These are phyloP conservation scores for Hypsizygus marmoreus DNA, from an alignment of 768 basidiomycete species.

Conservation along the genomic window DNA sequence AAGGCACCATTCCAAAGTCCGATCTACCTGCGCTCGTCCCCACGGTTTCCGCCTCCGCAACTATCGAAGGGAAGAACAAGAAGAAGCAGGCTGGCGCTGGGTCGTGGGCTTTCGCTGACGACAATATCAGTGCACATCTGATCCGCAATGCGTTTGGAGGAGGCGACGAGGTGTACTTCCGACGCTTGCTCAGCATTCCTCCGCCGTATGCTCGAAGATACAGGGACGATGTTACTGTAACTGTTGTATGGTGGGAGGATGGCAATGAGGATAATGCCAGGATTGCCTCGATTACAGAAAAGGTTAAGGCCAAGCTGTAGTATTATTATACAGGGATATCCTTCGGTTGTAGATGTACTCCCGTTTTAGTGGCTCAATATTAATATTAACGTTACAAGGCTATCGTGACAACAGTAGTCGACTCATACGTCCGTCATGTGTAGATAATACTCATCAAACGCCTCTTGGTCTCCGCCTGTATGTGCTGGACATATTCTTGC, in stretches of 20 bases:
- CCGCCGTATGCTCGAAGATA: slow-evolving; percentile 74
- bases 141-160: slow-evolving; percentile 95
- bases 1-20: slow-evolving; percentile 63
- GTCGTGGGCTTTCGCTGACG: slow-evolving; percentile 79
- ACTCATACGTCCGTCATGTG: too few relatives aligned
- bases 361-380: slow-evolving; percentile 10
- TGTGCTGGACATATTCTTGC: slow-evolving; percentile 7
- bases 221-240: slow-evolving; percentile 85
- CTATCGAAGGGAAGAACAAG: slow-evolving; percentile 67
- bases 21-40: slow-evolving; percentile 56
- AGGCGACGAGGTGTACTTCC: slow-evolving; percentile 59
- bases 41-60: slow-evolving; percentile 52
- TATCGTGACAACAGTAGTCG: slow-evolving; percentile 7
- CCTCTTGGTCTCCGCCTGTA: slow-evolving; percentile 16
- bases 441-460: too few relatives aligned
- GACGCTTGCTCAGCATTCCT: slow-evolving; percentile 77
- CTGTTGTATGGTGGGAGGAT: slow-evolving; percentile 84
- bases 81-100: slow-evolving; percentile 39
- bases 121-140: slow-evolving; percentile 78
- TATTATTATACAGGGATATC: not conserved
- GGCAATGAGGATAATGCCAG: slow-evolving; percentile 47
- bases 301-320: slow-evolving; percentile 56
- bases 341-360: slow-evolving; percentile 3
- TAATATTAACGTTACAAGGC: slow-evolving; percentile 16
- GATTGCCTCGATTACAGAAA: slow-evolving; percentile 36